Base-by-base conservation (phyloP, 2,329 filamentous ascomycete genomes). In the Pseudocercospora musae region DNA sequence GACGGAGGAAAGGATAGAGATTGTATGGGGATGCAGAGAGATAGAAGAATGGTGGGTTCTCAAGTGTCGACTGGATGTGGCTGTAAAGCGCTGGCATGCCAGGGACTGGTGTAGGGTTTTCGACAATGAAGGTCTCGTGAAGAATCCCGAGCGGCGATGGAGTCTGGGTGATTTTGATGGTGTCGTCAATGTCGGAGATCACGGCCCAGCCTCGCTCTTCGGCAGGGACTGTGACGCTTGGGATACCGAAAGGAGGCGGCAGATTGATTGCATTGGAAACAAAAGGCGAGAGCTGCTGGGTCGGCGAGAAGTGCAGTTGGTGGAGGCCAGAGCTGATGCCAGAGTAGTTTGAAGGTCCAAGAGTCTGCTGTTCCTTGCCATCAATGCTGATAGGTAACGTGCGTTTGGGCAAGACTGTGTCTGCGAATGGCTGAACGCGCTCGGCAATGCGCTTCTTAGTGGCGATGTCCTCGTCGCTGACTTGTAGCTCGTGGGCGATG, bases 11-110 rank as follows among this genome's bases (percentile, higher is more conserved):
- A 0, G 91, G 89, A 73, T 97, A 97, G 9, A 98, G 84, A 70
- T 96, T 96, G 80, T 97, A 97, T 0, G 94, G 94, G 0, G 92
- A 96, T 0, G 94, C 93, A 0, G 91, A 96, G 52, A 98, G 84
- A 76, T 98, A 98, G 80, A 96, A 96, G 84, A 91, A 96, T 0
- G 92, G 85, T 1, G 92, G 89, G 8, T 83, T 81, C 8, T 83
- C 62, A 8, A 87, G 78, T 44, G 78, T 75, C 13, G 74, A 73
- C 49, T 87, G 80, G 10, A 96, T 81, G 59, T 88, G 82, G 21
- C 80, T 77, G 78, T 96, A 97, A 0, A 97, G 82, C 69, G 91
- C 87, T 0, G 92, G 90, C 92, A 97, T 97, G 53, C 91, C 92
- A 0, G 82, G 71, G 13, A 94, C 86, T 0, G 91, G 86, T 13